Evolutionary conservation across 768 basidiomycete genomes (phyloP).

Genomic region (Boletales sp.): DNA sequence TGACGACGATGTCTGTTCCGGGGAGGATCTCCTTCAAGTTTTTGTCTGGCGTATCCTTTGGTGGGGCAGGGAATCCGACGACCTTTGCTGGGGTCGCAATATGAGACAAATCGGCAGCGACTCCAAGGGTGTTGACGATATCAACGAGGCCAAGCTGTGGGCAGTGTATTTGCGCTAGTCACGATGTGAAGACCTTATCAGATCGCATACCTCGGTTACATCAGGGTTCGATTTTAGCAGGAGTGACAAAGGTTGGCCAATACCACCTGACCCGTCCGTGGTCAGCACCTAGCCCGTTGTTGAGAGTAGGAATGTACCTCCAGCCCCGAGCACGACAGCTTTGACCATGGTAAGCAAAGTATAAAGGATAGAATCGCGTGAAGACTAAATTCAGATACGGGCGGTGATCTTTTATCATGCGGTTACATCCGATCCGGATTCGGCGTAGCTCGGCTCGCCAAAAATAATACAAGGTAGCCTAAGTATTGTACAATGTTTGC

Average conservation of each 20-base stretch:
- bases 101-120: slow-evolving; percentile 92
- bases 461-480: too few relatives aligned
- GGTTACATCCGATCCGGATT: too few relatives aligned
- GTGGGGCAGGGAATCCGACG: slow-evolving; percentile 68
- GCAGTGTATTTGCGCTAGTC: neutral
- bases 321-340: slow-evolving; percentile 95
- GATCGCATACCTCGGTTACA: slow-evolving; percentile 61
- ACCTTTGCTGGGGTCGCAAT: slow-evolving; percentile 88
- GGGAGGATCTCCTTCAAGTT: slow-evolving; percentile 79
- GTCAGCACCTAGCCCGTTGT: neutral
- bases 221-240: slow-evolving; percentile 83
- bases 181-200: neutral
- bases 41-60: slow-evolving; percentile 40
- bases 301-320: slow-evolving; percentile 48
- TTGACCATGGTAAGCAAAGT: slow-evolving; percentile 41
- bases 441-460: too few relatives aligned
- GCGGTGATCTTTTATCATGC: too few relatives aligned
- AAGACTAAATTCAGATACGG: too few relatives aligned
- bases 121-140: slow-evolving; percentile 97
- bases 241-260: slow-evolving; percentile 93
- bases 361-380: neutral
- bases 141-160: slow-evolving; percentile 81
- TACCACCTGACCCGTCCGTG: slow-evolving; percentile 64
- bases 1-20: slow-evolving; percentile 88
- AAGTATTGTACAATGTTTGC: neutral